Conservation (phyloP, 495 filamentous ascomycete genomes). For the Penicillium arizonense region DNA sequence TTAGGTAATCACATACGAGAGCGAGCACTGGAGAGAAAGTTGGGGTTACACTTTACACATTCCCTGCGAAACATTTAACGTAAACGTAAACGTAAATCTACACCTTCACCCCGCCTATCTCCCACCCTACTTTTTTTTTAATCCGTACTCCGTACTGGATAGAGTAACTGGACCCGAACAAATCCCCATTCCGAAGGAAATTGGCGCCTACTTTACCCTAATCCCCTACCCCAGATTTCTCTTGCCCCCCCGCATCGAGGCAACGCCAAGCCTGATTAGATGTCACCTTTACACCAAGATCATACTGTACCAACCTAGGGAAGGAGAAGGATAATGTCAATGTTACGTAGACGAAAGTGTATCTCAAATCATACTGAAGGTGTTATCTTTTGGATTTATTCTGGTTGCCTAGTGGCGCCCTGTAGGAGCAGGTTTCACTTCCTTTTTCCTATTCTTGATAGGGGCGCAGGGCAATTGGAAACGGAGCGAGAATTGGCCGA, state of each 20-base stretch:
- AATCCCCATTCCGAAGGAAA: too few relatives aligned
- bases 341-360: too few relatives aligned
- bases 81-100: too few relatives aligned
- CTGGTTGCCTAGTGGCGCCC: background rate
- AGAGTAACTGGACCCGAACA: slow-evolving; percentile 16
- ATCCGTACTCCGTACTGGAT: background rate
- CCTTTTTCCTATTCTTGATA: background rate
- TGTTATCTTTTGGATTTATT: too few relatives aligned
- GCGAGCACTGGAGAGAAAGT: background rate
- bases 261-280: slow-evolving; percentile 19
- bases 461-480: slow-evolving; percentile 15
- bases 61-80: too few relatives aligned
- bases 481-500: slow-evolving; percentile 13
- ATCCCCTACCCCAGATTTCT: slow-evolving; percentile 24
- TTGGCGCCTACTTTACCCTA: too few relatives aligned
- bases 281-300: slow-evolving; percentile 16
- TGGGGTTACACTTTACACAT: slow-evolving; percentile 3
- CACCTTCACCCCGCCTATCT: too few relatives aligned
- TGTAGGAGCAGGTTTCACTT: slow-evolving; percentile 12
- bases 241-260: slow-evolving; percentile 20
- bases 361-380: background rate
- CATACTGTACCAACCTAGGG: background rate
- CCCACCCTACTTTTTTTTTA: too few relatives aligned
- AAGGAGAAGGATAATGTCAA: too few relatives aligned
- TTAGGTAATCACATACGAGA: slow-evolving; percentile 8